Conservation (phyloP, 768 basidiomycete genomes). For the Cystofilobasidium capitatum region DNA sequence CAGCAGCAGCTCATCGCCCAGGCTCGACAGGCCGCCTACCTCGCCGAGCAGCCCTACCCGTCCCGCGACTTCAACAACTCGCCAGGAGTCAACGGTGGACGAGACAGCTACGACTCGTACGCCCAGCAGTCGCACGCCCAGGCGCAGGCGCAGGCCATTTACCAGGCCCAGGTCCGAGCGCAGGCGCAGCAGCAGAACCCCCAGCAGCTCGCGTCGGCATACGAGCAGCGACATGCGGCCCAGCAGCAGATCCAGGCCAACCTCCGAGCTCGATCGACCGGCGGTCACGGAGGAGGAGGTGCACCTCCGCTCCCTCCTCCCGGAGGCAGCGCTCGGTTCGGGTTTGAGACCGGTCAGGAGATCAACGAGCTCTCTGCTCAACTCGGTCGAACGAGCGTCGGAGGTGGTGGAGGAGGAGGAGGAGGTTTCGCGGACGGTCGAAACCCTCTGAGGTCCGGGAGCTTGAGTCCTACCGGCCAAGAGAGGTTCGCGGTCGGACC, state of each 20-base stretch:
- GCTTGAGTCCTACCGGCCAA: neutral
- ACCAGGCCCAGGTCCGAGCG: neutral
- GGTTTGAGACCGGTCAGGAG: constrained; percentile 15
- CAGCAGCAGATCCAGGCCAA: constrained; percentile 26
- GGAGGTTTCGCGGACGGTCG: neutral
- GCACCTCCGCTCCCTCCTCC: constrained; percentile 13
- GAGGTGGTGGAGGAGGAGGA: neutral
- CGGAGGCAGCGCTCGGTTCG: constrained; percentile 13
- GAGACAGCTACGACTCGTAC: neutral
- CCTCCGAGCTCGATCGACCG: constrained; percentile 19
- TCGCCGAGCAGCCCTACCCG: constrained; percentile 18
- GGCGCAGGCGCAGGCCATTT: constrained; percentile 15
- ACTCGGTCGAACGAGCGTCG: neutral
- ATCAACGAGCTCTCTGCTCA: neutral
- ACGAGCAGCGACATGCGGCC: constrained; percentile 23
- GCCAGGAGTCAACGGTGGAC: no score
- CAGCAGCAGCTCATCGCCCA: constrained; percentile 27
- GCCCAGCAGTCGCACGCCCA: constrained; percentile 17
- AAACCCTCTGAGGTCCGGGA: neutral
- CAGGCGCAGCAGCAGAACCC: constrained; percentile 19
- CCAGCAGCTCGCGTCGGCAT: constrained; percentile 26
- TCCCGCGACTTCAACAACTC: neutral
- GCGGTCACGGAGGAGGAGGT: neutral
- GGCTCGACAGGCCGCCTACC: constrained; percentile 19
- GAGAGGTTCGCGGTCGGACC: neutral